Base-by-base conservation (phyloP, 106 monocot species). In the Agapanthus africanus region DNA sequence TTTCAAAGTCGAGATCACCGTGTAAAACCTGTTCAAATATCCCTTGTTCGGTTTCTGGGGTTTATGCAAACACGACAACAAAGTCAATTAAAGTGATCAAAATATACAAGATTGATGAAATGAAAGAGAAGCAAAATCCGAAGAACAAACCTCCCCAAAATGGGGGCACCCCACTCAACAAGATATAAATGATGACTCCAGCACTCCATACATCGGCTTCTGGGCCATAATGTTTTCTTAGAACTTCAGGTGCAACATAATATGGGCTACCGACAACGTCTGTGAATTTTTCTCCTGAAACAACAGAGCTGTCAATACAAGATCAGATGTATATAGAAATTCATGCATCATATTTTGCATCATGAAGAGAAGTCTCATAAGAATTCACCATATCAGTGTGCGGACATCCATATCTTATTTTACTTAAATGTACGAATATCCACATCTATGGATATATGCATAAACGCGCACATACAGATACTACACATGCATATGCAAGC, bases 141-240 rank as follows among this genome's bases (percentile, higher is more conserved):
- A 11, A 63, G 21, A 36, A 40, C 27, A 3, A 23, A 77, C 77
- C 77, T 70, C 70, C 70, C 77, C 77, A 77, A 28, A 77, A 77
- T 25, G 77, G 77, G 22, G 77, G 77, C n/a, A 77, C 77, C 34
- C 77, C 77, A 65, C 77, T 77, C 70, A 77, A 40, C 42, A 70
- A 70, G 37, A 77, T 77, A 51, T 70, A 77, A 38, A 77, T 77
- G 9, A 77, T 77, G 16, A 77, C 77, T 2, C 77, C 77, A 21
- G 77, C 77, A 63, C 77, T 77, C 77, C 77, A 77, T 32, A 77
- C 77, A 77, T 77, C 77, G 37, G 40, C 63, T 70, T 77, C 77
- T 70, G 50, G 70, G 33, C 77, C 77, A 54, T 77, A 77, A 11
- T 28, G 50, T 51, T 77, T 77, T 70, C 27, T 77, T 23, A 77